A percentile compares a stretch with the other conserved stretches of the same genome.
phyloP scores from a whole-genome alignment of 2,329 filamentous ascomycete genomes.

The Hymenoscyphus salicellus region DNA sequence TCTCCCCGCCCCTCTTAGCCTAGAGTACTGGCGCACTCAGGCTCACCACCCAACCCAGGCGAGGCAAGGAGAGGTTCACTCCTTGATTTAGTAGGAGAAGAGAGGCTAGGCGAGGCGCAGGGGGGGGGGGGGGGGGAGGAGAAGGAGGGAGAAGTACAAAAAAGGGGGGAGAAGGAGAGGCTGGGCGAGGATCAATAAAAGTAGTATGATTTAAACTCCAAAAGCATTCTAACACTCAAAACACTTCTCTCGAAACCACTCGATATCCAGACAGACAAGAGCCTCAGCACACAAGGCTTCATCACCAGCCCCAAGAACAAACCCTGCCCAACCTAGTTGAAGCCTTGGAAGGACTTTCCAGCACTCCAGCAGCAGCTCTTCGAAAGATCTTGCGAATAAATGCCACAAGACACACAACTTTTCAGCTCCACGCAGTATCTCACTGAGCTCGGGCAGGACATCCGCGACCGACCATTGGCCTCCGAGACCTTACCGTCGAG shows the following conservation, averaged over 20 bases:
- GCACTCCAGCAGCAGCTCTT: slow-evolving; percentile 21
- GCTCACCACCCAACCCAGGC: too few relatives aligned
- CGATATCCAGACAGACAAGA: slow-evolving; percentile 28
- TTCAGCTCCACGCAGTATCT: slow-evolving; percentile 28
- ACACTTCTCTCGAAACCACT: slow-evolving; percentile 44
- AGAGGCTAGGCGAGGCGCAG: too few relatives aligned
- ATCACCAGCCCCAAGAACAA: slow-evolving; percentile 28
- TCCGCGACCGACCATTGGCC: slow-evolving; percentile 26
- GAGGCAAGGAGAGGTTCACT: too few relatives aligned
- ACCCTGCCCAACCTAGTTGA: slow-evolving; percentile 24
- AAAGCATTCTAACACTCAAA: slow-evolving; percentile 42
- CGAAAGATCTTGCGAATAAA: slow-evolving; percentile 22
- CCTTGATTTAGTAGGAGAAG: too few relatives aligned
- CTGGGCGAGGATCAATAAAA: too few relatives aligned
- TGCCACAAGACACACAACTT: slow-evolving; percentile 20
- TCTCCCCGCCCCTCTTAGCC: too few relatives aligned
- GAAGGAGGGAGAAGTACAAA: too few relatives aligned
- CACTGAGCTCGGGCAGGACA: slow-evolving; percentile 23
- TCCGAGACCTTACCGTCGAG: too few relatives aligned
- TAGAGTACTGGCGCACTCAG: too few relatives aligned
- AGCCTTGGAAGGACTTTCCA: slow-evolving; percentile 26
- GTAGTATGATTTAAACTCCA: background rate
- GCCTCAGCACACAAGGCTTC: slow-evolving; percentile 26
- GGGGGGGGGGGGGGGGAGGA: too few relatives aligned
- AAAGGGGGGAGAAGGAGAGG: too few relatives aligned